Evolutionary conservation across 768 basidiomycete species (phyloP).

Genomic region (Dioszegia crocea): DNA sequence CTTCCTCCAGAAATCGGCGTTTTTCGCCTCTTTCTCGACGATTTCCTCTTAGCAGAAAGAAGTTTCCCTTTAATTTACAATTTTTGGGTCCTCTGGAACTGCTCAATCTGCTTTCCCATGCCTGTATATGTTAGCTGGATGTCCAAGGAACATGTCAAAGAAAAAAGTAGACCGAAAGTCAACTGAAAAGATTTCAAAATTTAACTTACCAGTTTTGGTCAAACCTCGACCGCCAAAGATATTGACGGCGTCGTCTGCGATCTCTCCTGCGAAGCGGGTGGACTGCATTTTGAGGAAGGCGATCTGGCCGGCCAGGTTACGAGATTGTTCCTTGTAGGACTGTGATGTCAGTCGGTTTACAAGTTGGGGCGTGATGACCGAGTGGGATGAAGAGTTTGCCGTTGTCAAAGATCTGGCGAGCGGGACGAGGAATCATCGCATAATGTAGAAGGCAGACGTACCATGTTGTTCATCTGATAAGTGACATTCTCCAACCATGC

Average conservation of each 20-base stretch:
- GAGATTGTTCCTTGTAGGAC: constrained; percentile 70
- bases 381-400: no score
- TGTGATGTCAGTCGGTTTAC: constrained; percentile 34
- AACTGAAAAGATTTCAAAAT: constrained; percentile 56
- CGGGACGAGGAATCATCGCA: constrained; percentile 2
- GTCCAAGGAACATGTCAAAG: no score
- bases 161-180: no score
- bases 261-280: constrained; percentile 71
- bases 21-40: no score
- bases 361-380: no score
- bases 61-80: no score
- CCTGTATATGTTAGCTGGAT: constrained; percentile 30
- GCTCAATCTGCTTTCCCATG: constrained; percentile 47
- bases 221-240: constrained; percentile 79
- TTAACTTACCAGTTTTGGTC: constrained; percentile 57
- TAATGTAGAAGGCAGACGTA: constrained; percentile 34
- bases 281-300: constrained; percentile 73
- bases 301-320: constrained; percentile 72
- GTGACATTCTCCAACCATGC: constrained; percentile 84
- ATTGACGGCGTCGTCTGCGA: constrained; percentile 71
- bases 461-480: constrained; percentile 83
- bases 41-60: no score
- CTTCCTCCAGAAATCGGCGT: no score
- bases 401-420: no score
- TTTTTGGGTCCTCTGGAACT: constrained; percentile 48